Evolutionary conservation across 169 alveolate species (phyloP).

Genomic region (Pseudocohnilembus persalinus): DNA sequence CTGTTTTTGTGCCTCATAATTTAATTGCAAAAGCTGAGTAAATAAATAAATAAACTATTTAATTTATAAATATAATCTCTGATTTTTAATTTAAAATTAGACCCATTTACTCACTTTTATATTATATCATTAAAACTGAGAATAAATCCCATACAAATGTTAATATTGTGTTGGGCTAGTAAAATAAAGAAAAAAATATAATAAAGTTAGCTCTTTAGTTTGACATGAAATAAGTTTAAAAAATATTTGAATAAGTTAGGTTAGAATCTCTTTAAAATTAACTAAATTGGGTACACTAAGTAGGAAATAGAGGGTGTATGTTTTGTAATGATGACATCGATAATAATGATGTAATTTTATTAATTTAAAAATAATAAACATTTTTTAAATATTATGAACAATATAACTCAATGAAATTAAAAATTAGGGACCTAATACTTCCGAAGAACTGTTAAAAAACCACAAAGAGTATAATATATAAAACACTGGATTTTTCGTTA

Average conservation of each 20-base stretch:
- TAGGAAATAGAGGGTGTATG: not conserved
- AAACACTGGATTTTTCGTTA: not conserved
- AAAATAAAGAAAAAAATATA: not conserved
- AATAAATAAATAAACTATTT: no score
- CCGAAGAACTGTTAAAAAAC: not conserved
- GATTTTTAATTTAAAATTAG: not conserved
- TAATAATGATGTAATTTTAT: not conserved
- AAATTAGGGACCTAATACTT: not conserved
- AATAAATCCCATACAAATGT: not conserved
- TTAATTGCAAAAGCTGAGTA: not conserved
- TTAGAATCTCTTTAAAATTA: not conserved
- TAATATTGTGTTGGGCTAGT: not conserved
- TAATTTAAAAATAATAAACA: no score
- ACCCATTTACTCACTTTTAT: not conserved
- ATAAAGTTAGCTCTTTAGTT: no score
- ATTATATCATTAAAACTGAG: no score
- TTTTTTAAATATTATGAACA: no score
- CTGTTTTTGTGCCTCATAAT: not conserved
- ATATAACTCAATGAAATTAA: no score
- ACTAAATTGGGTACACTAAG: not conserved
- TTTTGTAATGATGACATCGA: not conserved
- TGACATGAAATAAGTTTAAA: not conserved
- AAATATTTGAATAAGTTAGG: not conserved
- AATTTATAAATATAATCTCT: not conserved
- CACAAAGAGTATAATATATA: no score